A percentile compares a stretch with the other conserved stretches of the same genome.
Evolutionary conservation across 1,284 basidiomycete species (phyloP).

Genomic region (Pyrrhoderma noxium): DNA sequence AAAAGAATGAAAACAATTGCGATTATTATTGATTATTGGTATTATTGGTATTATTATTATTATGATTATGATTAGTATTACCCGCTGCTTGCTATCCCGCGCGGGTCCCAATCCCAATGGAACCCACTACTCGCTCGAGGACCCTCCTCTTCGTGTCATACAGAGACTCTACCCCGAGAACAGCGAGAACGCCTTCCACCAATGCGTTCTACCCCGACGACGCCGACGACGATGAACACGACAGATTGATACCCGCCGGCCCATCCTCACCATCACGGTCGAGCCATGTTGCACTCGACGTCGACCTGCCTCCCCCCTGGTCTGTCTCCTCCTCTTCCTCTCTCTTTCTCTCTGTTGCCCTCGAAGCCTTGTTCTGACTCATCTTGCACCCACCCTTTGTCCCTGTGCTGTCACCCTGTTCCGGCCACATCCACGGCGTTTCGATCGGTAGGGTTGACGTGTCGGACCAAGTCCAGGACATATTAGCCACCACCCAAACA

Average conservation of each 20-base stretch:
- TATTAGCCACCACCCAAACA: constrained; percentile 57
- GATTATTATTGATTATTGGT: background rate
- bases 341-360: constrained; percentile 22
- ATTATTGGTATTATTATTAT: background rate
- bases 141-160: constrained; percentile 95
- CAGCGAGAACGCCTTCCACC: constrained; percentile 29
- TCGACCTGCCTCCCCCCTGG: constrained; percentile 69
- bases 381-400: constrained; percentile 2
- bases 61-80: background rate
- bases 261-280: constrained; percentile 19
- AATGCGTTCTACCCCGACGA: constrained; percentile 26
- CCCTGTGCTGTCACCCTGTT: background rate
- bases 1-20: too few species aligned
- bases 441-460: constrained; percentile 75
- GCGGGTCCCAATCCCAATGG: constrained; percentile 29
- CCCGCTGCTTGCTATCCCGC: constrained; percentile 21
- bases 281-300: constrained; percentile 41
- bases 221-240: constrained; percentile 58
- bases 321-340: constrained; percentile 26
- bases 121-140: constrained; percentile 69
- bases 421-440: background rate
- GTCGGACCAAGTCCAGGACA: constrained; percentile 80
- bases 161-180: constrained; percentile 70
- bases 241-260: constrained; percentile 49
- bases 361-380: constrained; percentile 26